phyloP scores from a whole-genome alignment of 208 protist species.

The Trypanosoma platydactyli region DNA sequence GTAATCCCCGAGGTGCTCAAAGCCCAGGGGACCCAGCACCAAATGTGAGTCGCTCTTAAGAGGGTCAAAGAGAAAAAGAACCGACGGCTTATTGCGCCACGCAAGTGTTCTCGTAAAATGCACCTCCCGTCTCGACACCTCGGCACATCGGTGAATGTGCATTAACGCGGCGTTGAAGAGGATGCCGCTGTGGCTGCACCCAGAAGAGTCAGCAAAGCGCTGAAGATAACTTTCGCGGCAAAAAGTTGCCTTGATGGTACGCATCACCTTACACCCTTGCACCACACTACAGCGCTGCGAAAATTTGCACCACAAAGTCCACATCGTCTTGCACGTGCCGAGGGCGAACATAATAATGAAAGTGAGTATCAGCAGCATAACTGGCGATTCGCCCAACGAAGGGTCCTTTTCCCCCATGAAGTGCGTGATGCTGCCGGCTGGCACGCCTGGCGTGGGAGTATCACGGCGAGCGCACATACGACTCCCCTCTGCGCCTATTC shows the following conservation, averaged over 20 bases:
- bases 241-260: slow-evolving; percentile 25
- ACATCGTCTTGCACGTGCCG: slow-evolving; percentile 1
- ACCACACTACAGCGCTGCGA: background rate
- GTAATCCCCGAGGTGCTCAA: slow-evolving; percentile 18
- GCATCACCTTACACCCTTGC: background rate
- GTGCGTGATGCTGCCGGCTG: too few species aligned
- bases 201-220: background rate
- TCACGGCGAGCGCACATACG: too few species aligned
- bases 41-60: slow-evolving; percentile 29
- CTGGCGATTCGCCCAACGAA: background rate
- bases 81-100: slow-evolving; percentile 47
- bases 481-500: too few species aligned
- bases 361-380: background rate
- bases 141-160: slow-evolving; percentile 1
- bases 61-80: slow-evolving; percentile 67
- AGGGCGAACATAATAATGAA: background rate
- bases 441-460: too few species aligned
- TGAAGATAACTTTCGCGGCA: background rate
- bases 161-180: slow-evolving; percentile 24
- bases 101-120: background rate
- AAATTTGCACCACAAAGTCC: background rate
- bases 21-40: slow-evolving; percentile 16
- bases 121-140: background rate
- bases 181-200: slow-evolving; percentile 23
- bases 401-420: too few species aligned